A percentile compares a stretch with the other conserved stretches of the same genome.
These are phyloP conservation scores for Hygrophorus russula DNA, from an alignment of 768 basidiomycete species.

Conservation along the genomic window DNA sequence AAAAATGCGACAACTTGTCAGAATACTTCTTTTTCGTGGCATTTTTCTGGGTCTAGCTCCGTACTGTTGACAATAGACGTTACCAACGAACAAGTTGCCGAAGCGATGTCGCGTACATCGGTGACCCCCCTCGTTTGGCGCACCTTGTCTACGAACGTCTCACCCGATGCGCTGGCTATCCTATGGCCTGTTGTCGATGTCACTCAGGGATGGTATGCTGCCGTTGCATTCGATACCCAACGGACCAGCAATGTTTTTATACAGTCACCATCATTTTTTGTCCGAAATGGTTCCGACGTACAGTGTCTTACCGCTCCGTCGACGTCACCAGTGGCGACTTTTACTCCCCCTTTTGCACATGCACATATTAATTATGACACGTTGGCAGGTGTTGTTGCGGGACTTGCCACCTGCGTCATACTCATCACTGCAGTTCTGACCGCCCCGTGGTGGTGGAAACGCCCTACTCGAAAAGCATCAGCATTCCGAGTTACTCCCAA, in stretches of 20 bases:
- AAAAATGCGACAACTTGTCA: slow-evolving; percentile 19
- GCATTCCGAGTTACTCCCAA: no score
- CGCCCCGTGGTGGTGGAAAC: slow-evolving; percentile 13
- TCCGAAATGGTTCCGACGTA: slow-evolving; percentile 13
- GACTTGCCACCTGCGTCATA: slow-evolving; percentile 12
- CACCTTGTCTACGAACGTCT: slow-evolving; percentile 15
- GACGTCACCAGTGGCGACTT: neutral
- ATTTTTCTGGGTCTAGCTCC: slow-evolving; percentile 4
- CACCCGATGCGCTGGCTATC: slow-evolving; percentile 13
- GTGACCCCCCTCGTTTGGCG: slow-evolving; percentile 8
- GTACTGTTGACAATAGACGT: slow-evolving; percentile 14
- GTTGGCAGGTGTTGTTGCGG: slow-evolving; percentile 16
- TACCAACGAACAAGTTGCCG: slow-evolving; percentile 1
- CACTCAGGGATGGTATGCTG: slow-evolving; percentile 21
- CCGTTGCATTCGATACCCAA: slow-evolving; percentile 14
- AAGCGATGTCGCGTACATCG: slow-evolving; percentile 9
- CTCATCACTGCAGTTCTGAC: slow-evolving; percentile 15
- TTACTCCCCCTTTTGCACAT: slow-evolving; percentile 3
- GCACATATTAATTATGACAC: slow-evolving; percentile 9
- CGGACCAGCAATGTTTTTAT: slow-evolving; percentile 10
- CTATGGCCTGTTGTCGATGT: slow-evolving; percentile 22
- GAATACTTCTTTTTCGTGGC: slow-evolving; percentile 16
- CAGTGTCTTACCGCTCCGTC: slow-evolving; percentile 11
- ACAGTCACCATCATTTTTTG: slow-evolving; percentile 20
- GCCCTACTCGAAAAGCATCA: no score